Percentiles rank a stretch among this genome's conserved stretches.
Conservation (phyloP, 2,329 filamentous ascomycete genomes). For the Cordyceps tenuipes region DNA sequence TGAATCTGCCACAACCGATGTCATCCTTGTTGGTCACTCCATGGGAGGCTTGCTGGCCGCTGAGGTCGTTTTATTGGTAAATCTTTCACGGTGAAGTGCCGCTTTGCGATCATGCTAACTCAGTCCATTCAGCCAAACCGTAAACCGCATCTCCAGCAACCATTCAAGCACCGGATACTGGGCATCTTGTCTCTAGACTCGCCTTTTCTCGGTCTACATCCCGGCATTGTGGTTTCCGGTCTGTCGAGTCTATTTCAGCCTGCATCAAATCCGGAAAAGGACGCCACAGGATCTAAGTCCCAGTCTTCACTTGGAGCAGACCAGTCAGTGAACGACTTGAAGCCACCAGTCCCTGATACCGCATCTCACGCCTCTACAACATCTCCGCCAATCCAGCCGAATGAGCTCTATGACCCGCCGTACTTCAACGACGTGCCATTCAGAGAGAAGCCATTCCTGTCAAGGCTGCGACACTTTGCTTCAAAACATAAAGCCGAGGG, state of each 20-base stretch:
- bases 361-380: constrained; percentile 11
- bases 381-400: constrained; percentile 18
- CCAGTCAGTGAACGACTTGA: background rate
- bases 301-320: constrained; percentile 11
- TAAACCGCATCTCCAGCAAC: constrained; percentile 25
- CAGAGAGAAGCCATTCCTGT: constrained; percentile 60
- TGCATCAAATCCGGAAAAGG: constrained; percentile 21
- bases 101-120: background rate
- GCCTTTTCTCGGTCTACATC: constrained; percentile 82
- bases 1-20: constrained; percentile 63
- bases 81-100: constrained; percentile 8
- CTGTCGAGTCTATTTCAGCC: constrained; percentile 66
- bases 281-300: background rate
- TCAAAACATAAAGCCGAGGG: constrained; percentile 69
- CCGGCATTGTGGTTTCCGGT: constrained; percentile 75
- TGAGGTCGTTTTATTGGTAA: constrained; percentile 62
- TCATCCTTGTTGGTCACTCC: constrained; percentile 78
- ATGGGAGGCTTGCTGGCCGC: constrained; percentile 81
- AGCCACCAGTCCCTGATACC: background rate
- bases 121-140: constrained; percentile 25
- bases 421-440: constrained; percentile 68
- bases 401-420: constrained; percentile 66
- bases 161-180: constrained; percentile 65
- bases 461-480: constrained; percentile 64
- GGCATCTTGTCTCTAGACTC: constrained; percentile 78